A percentile compares a stretch with the other conserved stretches of the same genome.
phyloP scores from a whole-genome alignment of 805 yeast genomes.

The Nakazawaea ishiwadae region DNA sequence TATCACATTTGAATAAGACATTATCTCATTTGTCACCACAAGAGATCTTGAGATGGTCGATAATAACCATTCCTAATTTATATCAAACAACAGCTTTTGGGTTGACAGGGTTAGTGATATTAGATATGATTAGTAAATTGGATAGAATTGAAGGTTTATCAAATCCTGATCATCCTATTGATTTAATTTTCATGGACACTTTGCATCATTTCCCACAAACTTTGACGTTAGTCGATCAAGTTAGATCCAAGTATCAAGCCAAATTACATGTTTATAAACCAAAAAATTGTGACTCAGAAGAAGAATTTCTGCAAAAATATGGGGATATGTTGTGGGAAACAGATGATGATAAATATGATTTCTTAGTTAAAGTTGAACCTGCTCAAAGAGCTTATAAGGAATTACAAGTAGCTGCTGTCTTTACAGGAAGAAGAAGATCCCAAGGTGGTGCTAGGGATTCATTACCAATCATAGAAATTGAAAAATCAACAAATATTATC shows the following conservation, averaged over 20 bases:
- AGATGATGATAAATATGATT: slow-evolving; percentile 80
- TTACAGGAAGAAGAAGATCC: slow-evolving; percentile 86
- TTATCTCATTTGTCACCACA: slow-evolving; percentile 57
- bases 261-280: slow-evolving; percentile 69
- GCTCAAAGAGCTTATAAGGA: slow-evolving; percentile 77
- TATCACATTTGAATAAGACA: slow-evolving; percentile 61
- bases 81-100: slow-evolving; percentile 96
- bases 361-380: slow-evolving; percentile 88
- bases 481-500: slow-evolving; percentile 60
- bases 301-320: slow-evolving; percentile 59
- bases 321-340: slow-evolving; percentile 83
- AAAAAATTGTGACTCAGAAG: slow-evolving; percentile 43
- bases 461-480: slow-evolving; percentile 73
- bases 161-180: slow-evolving; percentile 40
- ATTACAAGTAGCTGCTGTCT: slow-evolving; percentile 71
- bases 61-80: slow-evolving; percentile 74
- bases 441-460: slow-evolving; percentile 83
- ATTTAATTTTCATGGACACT: slow-evolving; percentile 84
- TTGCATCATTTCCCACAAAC: slow-evolving; percentile 96
- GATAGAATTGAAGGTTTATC: slow-evolving; percentile 17
- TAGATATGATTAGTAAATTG: slow-evolving; percentile 71
- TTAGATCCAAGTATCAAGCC: slow-evolving; percentile 54
- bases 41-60: slow-evolving; percentile 78
- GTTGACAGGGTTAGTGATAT: slow-evolving; percentile 81
- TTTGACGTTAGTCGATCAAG: slow-evolving; percentile 57